Evolutionary conservation across 2,329 filamentous ascomycete species (phyloP).

Genomic region (Trichoderma sp.): DNA sequence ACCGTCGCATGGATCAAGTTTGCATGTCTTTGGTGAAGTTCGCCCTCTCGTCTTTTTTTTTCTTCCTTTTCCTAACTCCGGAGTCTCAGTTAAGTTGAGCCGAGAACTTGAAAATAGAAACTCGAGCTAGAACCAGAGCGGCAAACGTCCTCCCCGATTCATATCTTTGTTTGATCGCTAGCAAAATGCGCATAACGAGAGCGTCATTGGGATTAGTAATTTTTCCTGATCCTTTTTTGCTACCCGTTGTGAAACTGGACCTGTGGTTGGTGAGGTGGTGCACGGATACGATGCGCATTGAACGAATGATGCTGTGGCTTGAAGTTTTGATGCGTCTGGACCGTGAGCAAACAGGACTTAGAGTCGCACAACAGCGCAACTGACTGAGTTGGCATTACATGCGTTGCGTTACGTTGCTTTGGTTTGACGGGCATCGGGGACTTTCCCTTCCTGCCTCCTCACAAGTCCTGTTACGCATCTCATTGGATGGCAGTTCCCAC

Average conservation of each 20-base stretch:
- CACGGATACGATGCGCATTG: slow-evolving; percentile 4
- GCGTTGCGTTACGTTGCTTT: not conserved
- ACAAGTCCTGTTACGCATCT: not conserved
- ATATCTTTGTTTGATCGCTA: not conserved
- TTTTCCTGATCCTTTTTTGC: not conserved
- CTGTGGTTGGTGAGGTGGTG: not conserved
- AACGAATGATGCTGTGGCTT: slow-evolving; percentile 12
- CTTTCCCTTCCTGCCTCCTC: not conserved
- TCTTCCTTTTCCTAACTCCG: not conserved
- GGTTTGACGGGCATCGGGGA: slow-evolving; percentile 12
- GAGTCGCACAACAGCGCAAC: not conserved
- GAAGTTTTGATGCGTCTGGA: not conserved
- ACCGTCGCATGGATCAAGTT: not conserved
- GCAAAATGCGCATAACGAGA: slow-evolving; percentile 11
- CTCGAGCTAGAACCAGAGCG: not conserved
- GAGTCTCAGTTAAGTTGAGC: not conserved
- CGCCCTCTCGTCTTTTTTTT: not conserved
- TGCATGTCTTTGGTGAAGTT: not conserved
- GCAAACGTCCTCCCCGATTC: not conserved
- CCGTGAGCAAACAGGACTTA: not conserved
- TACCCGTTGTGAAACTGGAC: not conserved
- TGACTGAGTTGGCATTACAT: slow-evolving; percentile 7
- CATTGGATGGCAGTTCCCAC: not conserved
- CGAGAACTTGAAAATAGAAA: not conserved
- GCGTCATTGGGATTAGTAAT: not conserved